A percentile compares a stretch with the other conserved stretches of the same genome.
These are phyloP conservation scores for Theileria annulata DNA, from an alignment of 169 alveolate species.

Conservation along the genomic window DNA sequence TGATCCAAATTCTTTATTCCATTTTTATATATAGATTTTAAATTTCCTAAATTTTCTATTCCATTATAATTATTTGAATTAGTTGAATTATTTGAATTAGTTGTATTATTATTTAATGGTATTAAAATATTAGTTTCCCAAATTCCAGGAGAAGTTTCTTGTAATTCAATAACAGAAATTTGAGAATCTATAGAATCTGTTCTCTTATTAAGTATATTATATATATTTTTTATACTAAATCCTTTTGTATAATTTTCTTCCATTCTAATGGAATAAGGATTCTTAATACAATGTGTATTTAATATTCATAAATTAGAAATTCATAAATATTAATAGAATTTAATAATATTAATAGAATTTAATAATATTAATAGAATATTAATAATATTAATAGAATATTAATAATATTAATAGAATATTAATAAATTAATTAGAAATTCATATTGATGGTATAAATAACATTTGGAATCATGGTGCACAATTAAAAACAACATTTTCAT, in stretches of 20 bases:
- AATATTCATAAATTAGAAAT: no score
- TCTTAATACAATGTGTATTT: no score
- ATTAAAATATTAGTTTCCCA: not conserved
- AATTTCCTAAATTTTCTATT: no score
- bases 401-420: not conserved
- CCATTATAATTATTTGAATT: no score
- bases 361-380: no score
- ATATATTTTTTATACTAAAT: not conserved
- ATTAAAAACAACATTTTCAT: not conserved
- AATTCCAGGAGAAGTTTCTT: not conserved
- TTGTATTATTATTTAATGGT: not conserved
- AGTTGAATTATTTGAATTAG: no score
- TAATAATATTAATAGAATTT: no score
- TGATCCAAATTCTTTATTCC: not conserved
- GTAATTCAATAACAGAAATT: not conserved
- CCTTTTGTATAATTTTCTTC: not conserved
- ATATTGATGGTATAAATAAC: no score
- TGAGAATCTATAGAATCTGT: not conserved
- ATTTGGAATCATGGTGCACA: constrained; percentile 20
- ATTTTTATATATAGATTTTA: not conserved
- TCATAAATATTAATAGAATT: no score
- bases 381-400: no score
- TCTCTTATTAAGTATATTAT: not conserved
- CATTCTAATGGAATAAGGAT: not conserved
- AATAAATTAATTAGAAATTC: no score